Evolutionary conservation across 352 stramenopile genomes (phyloP).

Genomic region (Phytophthora sp.): DNA sequence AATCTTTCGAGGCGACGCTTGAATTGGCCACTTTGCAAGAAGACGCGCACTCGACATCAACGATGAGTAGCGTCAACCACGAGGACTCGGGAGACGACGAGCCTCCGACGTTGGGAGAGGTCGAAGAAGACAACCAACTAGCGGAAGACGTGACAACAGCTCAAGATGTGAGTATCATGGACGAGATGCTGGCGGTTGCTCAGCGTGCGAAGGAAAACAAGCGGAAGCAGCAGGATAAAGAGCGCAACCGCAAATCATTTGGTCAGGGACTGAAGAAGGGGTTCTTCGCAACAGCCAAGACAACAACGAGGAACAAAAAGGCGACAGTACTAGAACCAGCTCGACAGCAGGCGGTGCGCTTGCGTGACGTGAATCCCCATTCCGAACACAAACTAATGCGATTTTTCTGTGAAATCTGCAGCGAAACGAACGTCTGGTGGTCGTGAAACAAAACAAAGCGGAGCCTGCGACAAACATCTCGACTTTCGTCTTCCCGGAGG

Average conservation of each 20-base stretch:
- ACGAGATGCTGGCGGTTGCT: constrained; percentile 73
- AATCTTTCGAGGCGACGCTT: constrained; percentile 29
- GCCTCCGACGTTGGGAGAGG: constrained; percentile 49
- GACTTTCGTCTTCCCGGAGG: constrained; percentile 76
- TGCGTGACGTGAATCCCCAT: not conserved
- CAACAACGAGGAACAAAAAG: constrained; percentile 15
- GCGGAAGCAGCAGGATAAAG: constrained; percentile 46
- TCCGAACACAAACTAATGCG: constrained; percentile 1
- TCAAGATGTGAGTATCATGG: constrained; percentile 63
- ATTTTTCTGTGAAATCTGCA: constrained; percentile 16
- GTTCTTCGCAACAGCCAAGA: constrained; percentile 57
- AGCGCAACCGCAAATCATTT: constrained; percentile 56
- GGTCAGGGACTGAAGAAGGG: constrained; percentile 74
- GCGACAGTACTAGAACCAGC: constrained; percentile 14
- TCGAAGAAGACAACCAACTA: constrained; percentile 42
- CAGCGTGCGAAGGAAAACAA: constrained; percentile 62
- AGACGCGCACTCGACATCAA: not conserved
- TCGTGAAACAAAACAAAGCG: constrained; percentile 37
- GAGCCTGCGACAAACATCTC: constrained; percentile 22
- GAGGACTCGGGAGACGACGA: constrained; percentile 49
- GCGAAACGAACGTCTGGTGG: constrained; percentile 47
- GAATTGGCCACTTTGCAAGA: constrained; percentile 21
- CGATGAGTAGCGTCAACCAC: constrained; percentile 19
- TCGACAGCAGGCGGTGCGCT: constrained; percentile 19
- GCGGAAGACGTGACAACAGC: constrained; percentile 1